Evolutionary conservation across 2,329 filamentous ascomycete genomes (phyloP).

Genomic region (Phialocephala subalpina): DNA sequence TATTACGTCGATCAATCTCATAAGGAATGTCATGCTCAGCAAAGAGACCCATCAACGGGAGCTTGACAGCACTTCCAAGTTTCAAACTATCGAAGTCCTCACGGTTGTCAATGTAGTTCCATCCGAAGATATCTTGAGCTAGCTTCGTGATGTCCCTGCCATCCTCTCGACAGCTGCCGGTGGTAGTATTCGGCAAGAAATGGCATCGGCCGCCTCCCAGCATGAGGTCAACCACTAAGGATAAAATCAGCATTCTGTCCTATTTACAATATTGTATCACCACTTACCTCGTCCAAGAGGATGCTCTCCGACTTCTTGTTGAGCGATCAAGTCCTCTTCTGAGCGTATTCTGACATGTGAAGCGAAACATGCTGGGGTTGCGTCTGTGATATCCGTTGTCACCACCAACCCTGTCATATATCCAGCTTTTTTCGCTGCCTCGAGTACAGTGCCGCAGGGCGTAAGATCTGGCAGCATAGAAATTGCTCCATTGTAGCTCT

Average conservation of each 20-base stretch:
- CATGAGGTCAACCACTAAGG: slow-evolving; percentile 81
- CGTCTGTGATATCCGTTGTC: slow-evolving; percentile 93
- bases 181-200: slow-evolving; percentile 84
- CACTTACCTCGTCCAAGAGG: slow-evolving; percentile 71
- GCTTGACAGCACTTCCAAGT: slow-evolving; percentile 69
- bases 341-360: slow-evolving; percentile 81
- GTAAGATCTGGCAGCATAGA: slow-evolving; percentile 84
- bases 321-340: slow-evolving; percentile 89
- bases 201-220: slow-evolving; percentile 93
- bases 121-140: slow-evolving; percentile 79
- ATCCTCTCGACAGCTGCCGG: slow-evolving; percentile 84
- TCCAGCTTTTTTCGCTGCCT: slow-evolving; percentile 90
- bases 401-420: slow-evolving; percentile 95
- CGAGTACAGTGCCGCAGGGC: slow-evolving; percentile 90
- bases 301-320: slow-evolving; percentile 90
- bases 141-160: slow-evolving; percentile 76
- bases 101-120: slow-evolving; percentile 78
- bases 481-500: slow-evolving; percentile 98
- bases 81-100: slow-evolving; percentile 79
- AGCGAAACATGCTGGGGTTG: slow-evolving; percentile 94
- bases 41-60: slow-evolving; percentile 88
- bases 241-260: not conserved
- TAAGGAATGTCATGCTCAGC: slow-evolving; percentile 86
- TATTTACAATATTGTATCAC: not conserved
- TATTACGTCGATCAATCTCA: slow-evolving; percentile 86